Base-by-base conservation (phyloP, 192 early-diverging fungal genomes). In the Podila epicladia region DNA sequence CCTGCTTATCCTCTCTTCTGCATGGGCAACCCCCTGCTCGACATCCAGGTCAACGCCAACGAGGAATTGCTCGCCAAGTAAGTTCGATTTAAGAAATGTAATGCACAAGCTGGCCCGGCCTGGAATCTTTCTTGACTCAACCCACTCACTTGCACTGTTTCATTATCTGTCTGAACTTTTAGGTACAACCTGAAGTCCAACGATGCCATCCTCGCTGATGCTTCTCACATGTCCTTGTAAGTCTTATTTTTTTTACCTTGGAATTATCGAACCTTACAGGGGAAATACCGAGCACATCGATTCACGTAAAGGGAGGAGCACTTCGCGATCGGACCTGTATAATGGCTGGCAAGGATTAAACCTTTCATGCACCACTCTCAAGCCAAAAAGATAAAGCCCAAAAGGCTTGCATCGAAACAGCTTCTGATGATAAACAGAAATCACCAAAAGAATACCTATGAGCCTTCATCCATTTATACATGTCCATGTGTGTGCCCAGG, bases 1-100 rank as follows among this genome's bases (percentile, higher is more conserved):
- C 58, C 62, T 32, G 53, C 75, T 20, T 79, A 58, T 61, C 55
- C 76, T 38, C 85, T 99, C 69, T 90, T 98, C 75, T 96, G 94
- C 73, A 94, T 98, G 87, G 97, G 94, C 84, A 99, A 99, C 91
- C 98, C 98, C 55, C 88, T 99, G 73, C 92, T 99, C 73, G 98
- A 99, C 89, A 99, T 99, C 82, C 96, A 94, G 61, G 93, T 94
- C 73, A 85, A 89, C 33, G 95, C 92, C 37, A 83, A 90, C 71
- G 85, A 90, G 33, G 89, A 84, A 0, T 86, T 98, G 53, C 85
- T 99, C 59, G 80, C 82, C 48, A 96, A 97, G 90, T 98, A 94
- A 82, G 37, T 26, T 5, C 5, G 5, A 58, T 15, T 8, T 13
- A 45, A 45, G 8, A 45, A 45, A 45, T 17, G 17, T 45, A 45